These are phyloP conservation scores for Pleurotus tuber-regium DNA, from an alignment of 768 basidiomycete species.

Conservation along the genomic window DNA sequence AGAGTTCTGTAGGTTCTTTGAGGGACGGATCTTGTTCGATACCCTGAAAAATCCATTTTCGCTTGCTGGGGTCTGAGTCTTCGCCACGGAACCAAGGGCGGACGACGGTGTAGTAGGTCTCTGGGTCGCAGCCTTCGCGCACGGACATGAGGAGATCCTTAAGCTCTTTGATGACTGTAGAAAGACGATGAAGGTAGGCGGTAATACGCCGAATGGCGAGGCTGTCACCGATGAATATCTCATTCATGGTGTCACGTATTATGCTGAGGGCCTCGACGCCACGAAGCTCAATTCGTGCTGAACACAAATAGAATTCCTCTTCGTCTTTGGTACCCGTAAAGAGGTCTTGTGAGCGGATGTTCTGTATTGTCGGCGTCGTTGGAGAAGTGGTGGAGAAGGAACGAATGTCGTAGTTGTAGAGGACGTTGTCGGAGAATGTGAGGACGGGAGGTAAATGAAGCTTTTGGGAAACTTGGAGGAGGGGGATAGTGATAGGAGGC, in stretches of 20 bases:
- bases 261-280: conserved; percentile 83
- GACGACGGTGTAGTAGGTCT: conserved; percentile 66
- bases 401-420: conserved; percentile 75
- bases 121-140: conserved; percentile 68
- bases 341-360: conserved; percentile 60
- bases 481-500: conserved; percentile 65
- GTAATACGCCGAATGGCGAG: conserved; percentile 63
- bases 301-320: conserved; percentile 83
- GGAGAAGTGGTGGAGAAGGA: conserved; percentile 26
- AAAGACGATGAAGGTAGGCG: conserved; percentile 61
- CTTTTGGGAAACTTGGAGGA: conserved; percentile 63
- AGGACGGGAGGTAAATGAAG: conserved; percentile 84
- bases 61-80: conserved; percentile 42
- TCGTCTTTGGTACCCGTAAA: conserved; percentile 85
- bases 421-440: conserved; percentile 89
- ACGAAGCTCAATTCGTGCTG: conserved; percentile 81
- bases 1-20: conserved; percentile 49
- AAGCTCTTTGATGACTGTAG: conserved; percentile 63
- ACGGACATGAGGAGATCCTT: conserved; percentile 58
- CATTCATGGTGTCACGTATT: conserved; percentile 86
- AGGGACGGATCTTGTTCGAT: conserved; percentile 44
- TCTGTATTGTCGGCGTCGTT: conserved; percentile 47
- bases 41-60: conserved; percentile 62
- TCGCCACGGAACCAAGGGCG: conserved; percentile 82
- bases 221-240: conserved; percentile 75